A percentile compares a stretch with the other conserved stretches of the same genome.
Evolutionary conservation across 1,284 basidiomycete species (phyloP).

Genomic region (Cryptococcus sp.): DNA sequence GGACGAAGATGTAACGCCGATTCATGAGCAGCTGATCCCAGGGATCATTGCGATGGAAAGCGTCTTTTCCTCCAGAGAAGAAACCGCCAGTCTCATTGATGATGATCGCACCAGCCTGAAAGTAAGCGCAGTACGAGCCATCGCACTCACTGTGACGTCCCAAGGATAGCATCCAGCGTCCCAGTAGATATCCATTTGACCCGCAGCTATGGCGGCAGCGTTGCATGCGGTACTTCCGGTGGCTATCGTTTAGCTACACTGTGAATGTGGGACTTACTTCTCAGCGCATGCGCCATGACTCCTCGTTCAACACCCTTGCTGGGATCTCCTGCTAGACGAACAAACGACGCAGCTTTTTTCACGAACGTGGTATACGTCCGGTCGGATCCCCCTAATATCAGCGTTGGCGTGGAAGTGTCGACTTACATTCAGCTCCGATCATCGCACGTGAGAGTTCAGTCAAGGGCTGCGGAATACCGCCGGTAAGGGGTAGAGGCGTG

Average conservation of each 20-base stretch:
- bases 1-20: conserved; percentile 78
- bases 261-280: conserved; percentile 53
- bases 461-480: conserved; percentile 68
- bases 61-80: conserved; percentile 65
- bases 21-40: conserved; percentile 70
- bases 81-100: conserved; percentile 82
- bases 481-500: conserved; percentile 69
- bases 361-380: conserved; percentile 62
- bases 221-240: conserved; percentile 82
- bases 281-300: conserved; percentile 80
- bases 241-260: conserved; percentile 16
- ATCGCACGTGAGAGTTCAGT: conserved; percentile 74
- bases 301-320: conserved; percentile 69
- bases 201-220: conserved; percentile 77
- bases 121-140: not conserved
- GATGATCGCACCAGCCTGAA: conserved; percentile 80
- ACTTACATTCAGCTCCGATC: conserved; percentile 73
- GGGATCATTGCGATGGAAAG: conserved; percentile 57
- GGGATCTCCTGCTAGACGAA: conserved; percentile 73
- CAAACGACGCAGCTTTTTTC: conserved; percentile 70
- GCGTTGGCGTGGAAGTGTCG: not conserved
- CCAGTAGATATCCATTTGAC: conserved; percentile 72
- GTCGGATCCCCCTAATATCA: conserved; percentile 72
- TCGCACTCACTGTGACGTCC: conserved; percentile 71
- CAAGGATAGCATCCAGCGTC: conserved; percentile 60